A percentile compares a stretch with the other conserved stretches of the same genome.
These are phyloP conservation scores for Tilletiopsis washingtonensis DNA, from an alignment of 1,284 basidiomycete genomes.

Conservation along the genomic window DNA sequence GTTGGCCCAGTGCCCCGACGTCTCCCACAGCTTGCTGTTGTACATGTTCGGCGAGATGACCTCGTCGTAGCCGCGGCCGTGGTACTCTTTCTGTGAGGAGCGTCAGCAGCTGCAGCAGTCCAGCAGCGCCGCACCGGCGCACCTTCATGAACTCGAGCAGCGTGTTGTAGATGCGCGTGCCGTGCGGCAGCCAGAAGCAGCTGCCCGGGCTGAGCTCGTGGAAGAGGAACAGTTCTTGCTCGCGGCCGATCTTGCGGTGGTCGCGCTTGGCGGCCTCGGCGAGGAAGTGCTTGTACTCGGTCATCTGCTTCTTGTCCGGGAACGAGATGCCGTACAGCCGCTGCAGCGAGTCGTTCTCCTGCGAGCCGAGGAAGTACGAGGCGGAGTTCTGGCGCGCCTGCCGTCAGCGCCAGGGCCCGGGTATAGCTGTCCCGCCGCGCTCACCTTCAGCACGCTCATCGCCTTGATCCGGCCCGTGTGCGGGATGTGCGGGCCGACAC, in stretches of 20 bases:
- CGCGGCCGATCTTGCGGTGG: slow-evolving; percentile 68
- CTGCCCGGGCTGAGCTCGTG: slow-evolving; percentile 90
- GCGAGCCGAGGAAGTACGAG: slow-evolving; percentile 94
- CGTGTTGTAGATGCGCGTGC: slow-evolving; percentile 92
- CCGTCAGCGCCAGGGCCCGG: not conserved
- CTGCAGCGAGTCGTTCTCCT: slow-evolving; percentile 88
- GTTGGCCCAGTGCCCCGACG: slow-evolving; percentile 96
- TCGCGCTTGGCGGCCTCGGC: slow-evolving; percentile 95
- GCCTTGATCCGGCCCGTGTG: slow-evolving; percentile 95
- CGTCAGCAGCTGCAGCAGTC: not conserved
- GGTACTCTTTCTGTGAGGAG: slow-evolving; percentile 49
- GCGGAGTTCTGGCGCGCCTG: slow-evolving; percentile 84
- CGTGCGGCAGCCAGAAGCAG: slow-evolving; percentile 95
- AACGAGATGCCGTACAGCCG: slow-evolving; percentile 98
- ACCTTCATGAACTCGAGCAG: slow-evolving; percentile 69
- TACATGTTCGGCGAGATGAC: slow-evolving; percentile 97
- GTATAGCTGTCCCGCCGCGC: too few relatives aligned
- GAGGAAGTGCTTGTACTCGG: slow-evolving; percentile 92
- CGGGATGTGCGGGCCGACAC: slow-evolving; percentile 92
- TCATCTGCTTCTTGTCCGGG: slow-evolving; percentile 91
- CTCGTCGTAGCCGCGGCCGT: slow-evolving; percentile 52
- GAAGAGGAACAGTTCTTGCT: slow-evolving; percentile 94
- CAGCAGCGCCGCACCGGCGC: not conserved
- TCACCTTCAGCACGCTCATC: slow-evolving; percentile 38
- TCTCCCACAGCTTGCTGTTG: slow-evolving; percentile 94